Evolutionary conservation across 225 moss, liverwort and hornwort genomes (phyloP), one percentile per base, ranked within the genome.

Genomic region (Thuidium tamariscinum): DNA sequence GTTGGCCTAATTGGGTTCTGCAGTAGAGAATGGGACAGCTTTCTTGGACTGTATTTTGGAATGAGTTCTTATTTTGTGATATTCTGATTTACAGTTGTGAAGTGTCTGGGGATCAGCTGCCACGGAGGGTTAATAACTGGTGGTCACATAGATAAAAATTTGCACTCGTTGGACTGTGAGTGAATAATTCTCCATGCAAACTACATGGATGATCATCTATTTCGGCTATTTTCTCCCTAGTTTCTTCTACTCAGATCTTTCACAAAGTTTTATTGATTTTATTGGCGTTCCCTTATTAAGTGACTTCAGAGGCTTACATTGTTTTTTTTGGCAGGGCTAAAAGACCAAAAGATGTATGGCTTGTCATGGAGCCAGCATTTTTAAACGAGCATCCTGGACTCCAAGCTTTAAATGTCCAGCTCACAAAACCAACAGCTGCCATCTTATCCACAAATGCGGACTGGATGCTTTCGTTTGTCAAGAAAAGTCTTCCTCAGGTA

Each of bases 321-420:
- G 41, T 72, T 88, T n/a, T 37, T 37, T 83, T 81, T 88, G 84
- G 52, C 77, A 94, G 94, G 81, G 81, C 89, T 36, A 88, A 63
- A 68, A 80, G 90, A 82, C 84, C 90, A 67, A 91, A 89, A 89
- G 94, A 92, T 89, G 91, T 94, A 54, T 94, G 94, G 92, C 92
- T 94, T 37, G 87, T 94, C 74, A 90, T 92, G 92, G 92, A 94
- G 74, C 94, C 94, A 52, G 82, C 94, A 77, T 94, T 94, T 84
- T 74, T 94, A 29, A 91, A 80, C 77, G 87, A 92, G 73, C 92
- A 94, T 86, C 94, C 92, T 79, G 94, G 91, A 51, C 89, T 94
- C 37, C 83, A 89, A 85, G 84, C 85, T 79, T 86, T 94, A 79
- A 89, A 89, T 79, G 34, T 52, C 19, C 78, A 85, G 83, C 89